phyloP scores from a whole-genome alignment of 225 moss, liverwort and hornwort genomes.

The Marchantia polymorpha region DNA sequence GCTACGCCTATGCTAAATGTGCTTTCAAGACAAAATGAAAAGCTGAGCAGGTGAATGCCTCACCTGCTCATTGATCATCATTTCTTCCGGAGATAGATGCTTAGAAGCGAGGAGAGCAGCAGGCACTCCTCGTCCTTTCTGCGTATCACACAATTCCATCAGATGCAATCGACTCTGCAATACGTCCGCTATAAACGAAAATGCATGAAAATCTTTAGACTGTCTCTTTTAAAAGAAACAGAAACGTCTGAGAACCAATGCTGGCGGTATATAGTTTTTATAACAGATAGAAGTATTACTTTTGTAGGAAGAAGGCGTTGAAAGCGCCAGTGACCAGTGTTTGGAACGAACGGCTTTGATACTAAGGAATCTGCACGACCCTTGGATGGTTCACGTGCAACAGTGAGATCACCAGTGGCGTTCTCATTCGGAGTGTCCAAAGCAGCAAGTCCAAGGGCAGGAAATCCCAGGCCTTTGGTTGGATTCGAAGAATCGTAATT shows the following conservation, averaged over 20 bases:
- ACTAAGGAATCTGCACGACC: slow-evolving; percentile 30
- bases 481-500: slow-evolving; percentile 72
- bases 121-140: slow-evolving; percentile 41
- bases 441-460: slow-evolving; percentile 44
- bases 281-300: slow-evolving; percentile 17
- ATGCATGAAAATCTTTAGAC: background rate
- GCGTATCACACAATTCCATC: slow-evolving; percentile 15
- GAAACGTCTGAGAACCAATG: background rate
- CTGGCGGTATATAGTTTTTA: background rate
- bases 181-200: background rate
- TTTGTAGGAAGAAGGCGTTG: slow-evolving; percentile 40
- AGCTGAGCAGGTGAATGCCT: background rate
- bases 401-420: slow-evolving; percentile 16
- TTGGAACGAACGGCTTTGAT: slow-evolving; percentile 59
- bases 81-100: slow-evolving; percentile 36
- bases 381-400: slow-evolving; percentile 22
- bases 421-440: slow-evolving; percentile 31
- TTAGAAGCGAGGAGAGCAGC: slow-evolving; percentile 38
- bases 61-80: slow-evolving; percentile 39
- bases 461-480: slow-evolving; percentile 76
- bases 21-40: background rate
- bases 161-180: no score
- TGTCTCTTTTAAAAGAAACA: background rate
- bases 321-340: slow-evolving; percentile 61
- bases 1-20: background rate